Evolutionary conservation across 306 rosid species (phyloP).

Genomic region (Inga oerstediana): DNA sequence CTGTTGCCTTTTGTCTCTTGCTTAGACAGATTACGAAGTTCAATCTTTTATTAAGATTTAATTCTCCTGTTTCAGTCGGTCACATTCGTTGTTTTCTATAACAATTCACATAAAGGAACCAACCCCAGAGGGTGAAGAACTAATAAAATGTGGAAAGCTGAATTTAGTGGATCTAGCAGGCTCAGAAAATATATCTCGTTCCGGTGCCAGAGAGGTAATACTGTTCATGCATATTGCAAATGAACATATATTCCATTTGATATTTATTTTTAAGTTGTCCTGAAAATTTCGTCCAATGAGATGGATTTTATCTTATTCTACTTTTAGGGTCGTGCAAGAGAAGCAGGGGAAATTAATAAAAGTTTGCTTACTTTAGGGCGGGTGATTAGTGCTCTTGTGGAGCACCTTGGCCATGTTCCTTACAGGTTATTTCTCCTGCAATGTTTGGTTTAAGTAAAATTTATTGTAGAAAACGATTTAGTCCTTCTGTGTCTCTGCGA

Average conservation of each 20-base stretch:
- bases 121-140: slow-evolving; percentile 98
- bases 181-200: slow-evolving; percentile 96
- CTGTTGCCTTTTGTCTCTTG: slow-evolving; percentile 4
- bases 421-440: slow-evolving; percentile 60
- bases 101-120: slow-evolving; percentile 98
- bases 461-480: neutral
- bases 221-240: neutral
- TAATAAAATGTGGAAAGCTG: slow-evolving; percentile 94
- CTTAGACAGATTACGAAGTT: neutral
- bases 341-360: slow-evolving; percentile 98
- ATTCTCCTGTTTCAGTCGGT: slow-evolving; percentile 67
- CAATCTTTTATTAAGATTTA: neutral
- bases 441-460: neutral
- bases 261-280: neutral
- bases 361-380: slow-evolving; percentile 96
- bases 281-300: neutral
- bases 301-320: slow-evolving; percentile 19
- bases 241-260: neutral
- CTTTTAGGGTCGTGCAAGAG: slow-evolving; percentile 92
- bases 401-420: slow-evolving; percentile 96
- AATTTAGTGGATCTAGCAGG: slow-evolving; percentile 98
- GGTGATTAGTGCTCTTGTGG: slow-evolving; percentile 92
- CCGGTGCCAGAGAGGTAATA: slow-evolving; percentile 97
- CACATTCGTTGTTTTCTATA: slow-evolving; percentile 93
- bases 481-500: neutral